phyloP scores from a whole-genome alignment of 441 rosid species.

The Adansonia gregorii region DNA sequence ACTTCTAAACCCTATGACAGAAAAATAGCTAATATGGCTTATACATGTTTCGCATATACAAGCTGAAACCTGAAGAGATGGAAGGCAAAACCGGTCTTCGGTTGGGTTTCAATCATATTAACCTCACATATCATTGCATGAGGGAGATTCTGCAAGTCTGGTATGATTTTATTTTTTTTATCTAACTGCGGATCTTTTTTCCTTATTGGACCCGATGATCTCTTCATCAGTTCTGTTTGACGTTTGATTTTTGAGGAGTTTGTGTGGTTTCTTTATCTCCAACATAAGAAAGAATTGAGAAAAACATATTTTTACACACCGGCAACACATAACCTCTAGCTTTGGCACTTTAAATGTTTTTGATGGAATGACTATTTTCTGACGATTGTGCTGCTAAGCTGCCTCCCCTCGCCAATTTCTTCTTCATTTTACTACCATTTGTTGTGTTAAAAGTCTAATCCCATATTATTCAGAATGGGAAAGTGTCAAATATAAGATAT shows the following conservation, averaged over 20 bases:
- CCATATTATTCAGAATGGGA: no score
- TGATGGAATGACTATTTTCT: neutral
- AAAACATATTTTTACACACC: no score
- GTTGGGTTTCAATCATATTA: neutral
- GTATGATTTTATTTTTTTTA: neutral
- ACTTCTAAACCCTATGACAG: neutral
- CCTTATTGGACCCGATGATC: neutral
- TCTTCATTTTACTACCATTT: neutral
- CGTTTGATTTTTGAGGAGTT: no score
- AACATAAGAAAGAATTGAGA: neutral
- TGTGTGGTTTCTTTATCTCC: slow-evolving; percentile 9
- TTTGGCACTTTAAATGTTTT: neutral
- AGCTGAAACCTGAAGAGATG: neutral
- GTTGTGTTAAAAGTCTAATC: neutral
- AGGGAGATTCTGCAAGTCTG: neutral
- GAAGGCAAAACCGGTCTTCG: neutral
- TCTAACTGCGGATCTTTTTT: neutral
- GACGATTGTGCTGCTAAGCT: neutral
- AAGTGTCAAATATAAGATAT: no score
- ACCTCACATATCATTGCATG: neutral
- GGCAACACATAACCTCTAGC: neutral
- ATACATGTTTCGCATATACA: neutral
- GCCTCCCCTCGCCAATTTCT: neutral
- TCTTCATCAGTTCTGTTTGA: neutral
- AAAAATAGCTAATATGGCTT: neutral